These are phyloP conservation scores for Akebia trifoliata DNA, from an alignment of 164 flowering plant genomes.

Conservation along the genomic window DNA sequence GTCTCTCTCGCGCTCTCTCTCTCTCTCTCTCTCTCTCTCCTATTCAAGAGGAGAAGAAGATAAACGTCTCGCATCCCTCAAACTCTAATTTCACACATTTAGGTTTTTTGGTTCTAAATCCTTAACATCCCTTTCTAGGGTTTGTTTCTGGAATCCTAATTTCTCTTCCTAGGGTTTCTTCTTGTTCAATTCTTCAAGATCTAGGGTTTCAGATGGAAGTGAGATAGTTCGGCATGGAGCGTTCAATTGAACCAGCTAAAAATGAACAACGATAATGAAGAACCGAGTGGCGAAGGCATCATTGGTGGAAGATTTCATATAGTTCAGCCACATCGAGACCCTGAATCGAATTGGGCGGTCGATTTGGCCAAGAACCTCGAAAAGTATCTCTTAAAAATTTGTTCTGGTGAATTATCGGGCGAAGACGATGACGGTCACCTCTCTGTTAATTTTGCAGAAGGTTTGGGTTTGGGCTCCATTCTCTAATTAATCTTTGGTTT, in stretches of 20 bases:
- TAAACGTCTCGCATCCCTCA: too few species aligned
- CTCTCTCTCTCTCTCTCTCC: too few species aligned
- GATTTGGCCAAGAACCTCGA: constrained; percentile 82
- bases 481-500: background rate
- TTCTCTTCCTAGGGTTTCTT: constrained; percentile 3
- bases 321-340: constrained; percentile 76
- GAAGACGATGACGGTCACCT: constrained; percentile 34
- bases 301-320: constrained; percentile 34
- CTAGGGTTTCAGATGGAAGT: constrained; percentile 14
- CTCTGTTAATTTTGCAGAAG: constrained; percentile 89
- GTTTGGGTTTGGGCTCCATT: constrained; percentile 23
- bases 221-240: constrained; percentile 11
- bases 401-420: constrained; percentile 62
- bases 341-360: constrained; percentile 81
- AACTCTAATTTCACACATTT: too few species aligned
- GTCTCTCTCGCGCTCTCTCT: too few species aligned
- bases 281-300: constrained; percentile 13
- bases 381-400: constrained; percentile 76
- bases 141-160: background rate
- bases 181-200: background rate
- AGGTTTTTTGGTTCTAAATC: background rate
- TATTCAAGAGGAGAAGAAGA: too few species aligned
- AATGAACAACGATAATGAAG: constrained; percentile 30
- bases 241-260: background rate
- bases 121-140: background rate